Evolutionary conservation across 1,284 basidiomycete species (phyloP), one percentile per base, ranked within the genome.

Genomic region (Sutorius eximius): DNA sequence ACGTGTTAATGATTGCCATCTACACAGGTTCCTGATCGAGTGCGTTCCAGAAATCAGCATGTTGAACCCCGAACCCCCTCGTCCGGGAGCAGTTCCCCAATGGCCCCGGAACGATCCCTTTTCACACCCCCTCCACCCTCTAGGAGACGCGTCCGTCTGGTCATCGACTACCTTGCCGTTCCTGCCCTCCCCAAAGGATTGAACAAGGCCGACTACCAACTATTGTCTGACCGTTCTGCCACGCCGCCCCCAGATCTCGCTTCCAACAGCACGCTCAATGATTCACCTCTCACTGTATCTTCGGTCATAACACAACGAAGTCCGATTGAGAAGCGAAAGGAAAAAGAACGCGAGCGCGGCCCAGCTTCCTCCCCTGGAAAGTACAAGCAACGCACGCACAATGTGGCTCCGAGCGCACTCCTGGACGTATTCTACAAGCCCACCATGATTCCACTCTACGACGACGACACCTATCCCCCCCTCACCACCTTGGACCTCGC

Each of bases 101-200:
- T 61, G 15, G 45, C 44, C 29, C 36, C 11, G 5, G 49, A 60
- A 18, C 54, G 47, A 10, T 68, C 66, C 8, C 66, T 72, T 38
- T 69, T 69, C 46, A 71, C 71, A 0, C 70, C 70, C n/a, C 62
- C 69, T 16, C 61, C 61, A 2, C 55, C 41, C 4, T 29, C 53
- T 12, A 58, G 36, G 43, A 56, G 29, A 52, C 66, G 49, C 1
- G 16, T 52, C 3, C 55, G 58, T 20, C 2, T 49, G 13, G 11
- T 56, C 30, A 34, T 70, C 3, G 57, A 62, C 43, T 44, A 60
- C 48, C 10, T 72, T 7, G 48, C 52, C 3, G 63, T 55, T 11
- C 68, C 68, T 36, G 15, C 59, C 0, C 48, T 70, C 24, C 62
- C 64, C 5, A 58, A 59, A 32, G 70, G 59, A 15, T 27, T 59